Evolutionary conservation across 2,329 filamentous ascomycete genomes (phyloP), one percentile per base, ranked within the genome.

Genomic region (Neospermospora avenae): DNA sequence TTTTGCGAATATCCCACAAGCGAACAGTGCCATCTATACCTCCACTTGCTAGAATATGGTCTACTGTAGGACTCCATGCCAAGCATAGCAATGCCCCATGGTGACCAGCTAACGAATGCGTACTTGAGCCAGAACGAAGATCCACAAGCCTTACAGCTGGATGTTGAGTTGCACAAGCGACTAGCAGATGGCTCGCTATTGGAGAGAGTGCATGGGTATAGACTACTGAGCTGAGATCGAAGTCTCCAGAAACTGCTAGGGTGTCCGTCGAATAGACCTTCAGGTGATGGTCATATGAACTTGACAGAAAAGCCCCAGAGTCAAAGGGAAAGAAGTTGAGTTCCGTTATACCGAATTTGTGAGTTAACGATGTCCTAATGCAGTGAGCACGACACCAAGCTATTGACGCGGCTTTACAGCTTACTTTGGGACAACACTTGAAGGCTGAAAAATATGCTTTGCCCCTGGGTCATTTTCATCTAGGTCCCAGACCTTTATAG

Each of bases 111-210:
- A 93, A 78, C 1, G 86, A 84, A 70, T 92, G 89, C 1, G 89
- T 86, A 51, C 82, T 85, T 16, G 91, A 83, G 2, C 91, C 91
- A 0, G 92, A 93, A 55, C 90, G 88, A 35, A 97, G 80, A 71
- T 98, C 93, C 5, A 97, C 85, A 6, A 98, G 83, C 16, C 92
- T 86, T 14, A 96, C 89, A 25, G 89, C 82, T 6, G 91, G 90
- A 71, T 95, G 87, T 65, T 96, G 91, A 0, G 92, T 96, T 0
- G 90, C 93, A 69, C 91, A 95, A 10, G 93, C 92, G 10, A 97
- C 89, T 3, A 96, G 82, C 0, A 96, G 80, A 69, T 92, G 81
- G 55, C 84, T 77, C 58, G 91, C 83, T 60, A 93, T 77, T 44
- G 87, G 82, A 0, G 92, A 96, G 25, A 90, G 81, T 0, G 89